Base-by-base conservation (phyloP, 2,329 filamentous ascomycete species). In the Orbilia ellipsospora region DNA sequence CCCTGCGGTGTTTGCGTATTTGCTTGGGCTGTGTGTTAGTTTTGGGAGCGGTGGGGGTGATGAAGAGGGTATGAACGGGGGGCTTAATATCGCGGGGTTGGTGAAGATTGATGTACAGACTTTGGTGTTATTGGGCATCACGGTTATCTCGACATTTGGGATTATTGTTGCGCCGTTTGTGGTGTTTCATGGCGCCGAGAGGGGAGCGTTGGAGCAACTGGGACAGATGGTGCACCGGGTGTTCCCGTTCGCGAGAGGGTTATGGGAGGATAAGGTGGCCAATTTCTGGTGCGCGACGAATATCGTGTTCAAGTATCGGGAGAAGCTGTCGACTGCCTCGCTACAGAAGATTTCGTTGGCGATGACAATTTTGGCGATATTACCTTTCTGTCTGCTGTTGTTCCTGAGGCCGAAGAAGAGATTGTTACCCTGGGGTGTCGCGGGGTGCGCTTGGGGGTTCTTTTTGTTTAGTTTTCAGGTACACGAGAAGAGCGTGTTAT, bases 231-330 rank as follows among this genome's bases (percentile, higher is more conserved):
- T 97, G 10, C 92, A 97, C 81, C 90, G 95, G n/a, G 88, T 98
- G 69, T 98, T 99, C 80, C 95, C 96, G 0, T 97, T 99, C 81
- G 89, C 94, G 0, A 89, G 95, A n/a, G 95, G 95, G 2, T 84
- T 99, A 5, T 99, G 98, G 80, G 96, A 99, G 83, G 95, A 98
- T 84, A 99, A 99, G 83, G 96, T 99, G 18, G 95, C 95, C 80
- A 99, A 99, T 81, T 91, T 97, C 80, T 99, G 95, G 95, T 99
- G 95, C 81, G 90, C 93, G 3, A 86, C 94, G 67, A 96, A 98
- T 81, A 90, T 95, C 0, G 86, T 96, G 66, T 86, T 97, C 84
- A 99, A 99, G 83, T 88, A 99, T 44, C 88, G 91, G 77, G 84
- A 88, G 16, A 56, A 63, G 23, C 95, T 93, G 78, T 89, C 92